Evolutionary conservation across 2,329 filamentous ascomycete genomes (phyloP).

Genomic region (Venturia aucupariae): DNA sequence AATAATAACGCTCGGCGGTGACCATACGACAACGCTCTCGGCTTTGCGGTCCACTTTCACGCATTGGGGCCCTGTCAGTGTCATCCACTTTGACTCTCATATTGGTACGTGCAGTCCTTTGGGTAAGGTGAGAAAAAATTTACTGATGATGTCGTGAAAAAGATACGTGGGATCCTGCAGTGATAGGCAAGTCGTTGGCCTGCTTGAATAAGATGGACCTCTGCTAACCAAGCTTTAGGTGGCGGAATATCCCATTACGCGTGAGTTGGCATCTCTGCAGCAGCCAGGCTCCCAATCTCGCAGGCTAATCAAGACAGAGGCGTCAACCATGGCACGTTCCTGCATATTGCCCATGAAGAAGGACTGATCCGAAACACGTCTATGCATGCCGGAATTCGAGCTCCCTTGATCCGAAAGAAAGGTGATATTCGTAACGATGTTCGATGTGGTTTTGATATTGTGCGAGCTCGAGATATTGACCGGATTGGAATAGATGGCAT

Average conservation of each 20-base stretch:
- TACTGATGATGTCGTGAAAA: not conserved
- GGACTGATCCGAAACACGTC: conserved; percentile 49
- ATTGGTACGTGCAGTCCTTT: conserved; percentile 26
- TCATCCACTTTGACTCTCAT: conserved; percentile 50
- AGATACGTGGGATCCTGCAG: conserved; percentile 49
- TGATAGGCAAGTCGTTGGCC: conserved; percentile 34
- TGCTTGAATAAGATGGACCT: not conserved
- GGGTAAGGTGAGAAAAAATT: conserved; percentile 2
- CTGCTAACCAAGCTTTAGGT: conserved; percentile 26
- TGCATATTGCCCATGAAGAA: conserved; percentile 55
- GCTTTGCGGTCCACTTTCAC: conserved; percentile 41
- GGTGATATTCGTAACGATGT: conserved; percentile 47
- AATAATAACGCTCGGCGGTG: conserved; percentile 46
- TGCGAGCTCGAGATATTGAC: conserved; percentile 48
- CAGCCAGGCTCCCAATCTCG: not conserved
- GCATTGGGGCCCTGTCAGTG: conserved; percentile 45
- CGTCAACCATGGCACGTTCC: conserved; percentile 39
- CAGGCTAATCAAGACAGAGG: conserved; percentile 10
- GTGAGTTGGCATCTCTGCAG: conserved; percentile 26
- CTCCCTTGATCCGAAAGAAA: conserved; percentile 40
- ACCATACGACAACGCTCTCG: conserved; percentile 47
- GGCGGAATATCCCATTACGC: conserved; percentile 53
- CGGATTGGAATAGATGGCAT: conserved; percentile 38
- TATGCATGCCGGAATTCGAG: conserved; percentile 54
- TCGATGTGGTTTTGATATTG: conserved; percentile 49